Evolutionary conservation across 176 grass and related monocot genomes (phyloP), one percentile per base, ranked within the genome.

Genomic region (Eremochloa ophiuroides): DNA sequence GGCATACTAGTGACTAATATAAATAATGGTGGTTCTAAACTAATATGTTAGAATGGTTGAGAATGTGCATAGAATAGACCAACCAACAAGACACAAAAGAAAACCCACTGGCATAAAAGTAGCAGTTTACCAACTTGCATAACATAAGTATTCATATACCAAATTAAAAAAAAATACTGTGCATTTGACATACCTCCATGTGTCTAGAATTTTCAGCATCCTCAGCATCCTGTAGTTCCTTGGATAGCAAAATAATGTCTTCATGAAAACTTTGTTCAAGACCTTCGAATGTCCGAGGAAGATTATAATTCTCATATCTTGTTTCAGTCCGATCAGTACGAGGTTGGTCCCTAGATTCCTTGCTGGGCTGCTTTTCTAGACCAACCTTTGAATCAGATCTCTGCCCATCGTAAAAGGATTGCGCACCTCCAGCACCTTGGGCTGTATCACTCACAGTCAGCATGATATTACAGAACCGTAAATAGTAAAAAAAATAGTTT

Each of bases 221-320:
- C 80, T 99, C 91, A 51, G 91, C 89, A 67, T 90, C 88, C 37
- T 94, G 87, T 30, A 93, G 85, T 87, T 99, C 97, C 86, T 99
- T 96, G 13, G 90, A 69, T 80, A 99, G 74, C 39, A 77, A 87
- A 41, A 84, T 56, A 33, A 96, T 71, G 55, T 99, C 97, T 82
- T 96, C 82, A 84, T 85, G 71, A 83, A 99, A 99, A 83, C 79
- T 95, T 74, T 99, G 69, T 80, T 99, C 93, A 22, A 99, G 85
- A 75, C 69, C 82, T 88, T 96, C 93, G 87, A 93, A 91, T 72
- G 97, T 96, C 39, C 73, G 87, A 25, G 89, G 93, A 81, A 84
- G 63, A 84, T 69, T 82, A 71, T 74, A 92, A 66, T 94, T 91
- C 48, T 84, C 81, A 14, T 78, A 82, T 67, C 69, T 76, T 74